phyloP scores from a whole-genome alignment of 2,329 filamentous ascomycete genomes.

The Pseudocercospora fijiensis region DNA sequence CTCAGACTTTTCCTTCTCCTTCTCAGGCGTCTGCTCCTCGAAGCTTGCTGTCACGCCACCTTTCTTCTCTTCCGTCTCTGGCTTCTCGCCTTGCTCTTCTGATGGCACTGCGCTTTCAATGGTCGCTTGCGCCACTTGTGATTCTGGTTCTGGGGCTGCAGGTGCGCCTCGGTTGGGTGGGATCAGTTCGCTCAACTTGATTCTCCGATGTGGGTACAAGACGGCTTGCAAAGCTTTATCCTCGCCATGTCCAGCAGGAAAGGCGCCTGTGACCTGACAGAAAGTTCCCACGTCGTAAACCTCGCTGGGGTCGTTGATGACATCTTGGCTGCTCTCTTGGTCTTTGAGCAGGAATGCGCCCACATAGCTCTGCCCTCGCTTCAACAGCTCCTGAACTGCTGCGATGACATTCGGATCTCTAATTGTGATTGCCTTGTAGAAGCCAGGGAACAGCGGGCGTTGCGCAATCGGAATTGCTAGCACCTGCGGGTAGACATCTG shows the following conservation, averaged over 20 bases:
- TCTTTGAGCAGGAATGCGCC: slow-evolving; percentile 97
- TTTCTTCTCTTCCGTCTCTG: slow-evolving; percentile 64
- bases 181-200: slow-evolving; percentile 81
- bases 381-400: slow-evolving; percentile 94
- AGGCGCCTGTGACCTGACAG: slow-evolving; percentile 94
- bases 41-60: slow-evolving; percentile 97
- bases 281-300: slow-evolving; percentile 97
- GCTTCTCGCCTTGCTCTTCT: slow-evolving; percentile 31
- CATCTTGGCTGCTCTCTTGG: slow-evolving; percentile 87
- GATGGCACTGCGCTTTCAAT: slow-evolving; percentile 27
- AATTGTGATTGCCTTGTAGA: slow-evolving; percentile 98
- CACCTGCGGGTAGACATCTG: slow-evolving; percentile 95
- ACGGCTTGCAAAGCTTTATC: slow-evolving; percentile 81
- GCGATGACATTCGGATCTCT: slow-evolving; percentile 86
- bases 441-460: slow-evolving; percentile 90
- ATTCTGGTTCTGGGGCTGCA: slow-evolving; percentile 50
- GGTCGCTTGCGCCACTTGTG: slow-evolving; percentile 55
- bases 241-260: slow-evolving; percentile 78
- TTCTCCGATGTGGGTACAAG: slow-evolving; percentile 91
- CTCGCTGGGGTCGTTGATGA: slow-evolving; percentile 85
- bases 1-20: slow-evolving; percentile 39
- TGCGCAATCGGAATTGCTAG: slow-evolving; percentile 96
- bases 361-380: slow-evolving; percentile 93
- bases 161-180: slow-evolving; percentile 59
- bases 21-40: slow-evolving; percentile 72